Evolutionary conservation across 164 flowering plant species (phyloP).

Genomic region (Brasenia schreberi): DNA sequence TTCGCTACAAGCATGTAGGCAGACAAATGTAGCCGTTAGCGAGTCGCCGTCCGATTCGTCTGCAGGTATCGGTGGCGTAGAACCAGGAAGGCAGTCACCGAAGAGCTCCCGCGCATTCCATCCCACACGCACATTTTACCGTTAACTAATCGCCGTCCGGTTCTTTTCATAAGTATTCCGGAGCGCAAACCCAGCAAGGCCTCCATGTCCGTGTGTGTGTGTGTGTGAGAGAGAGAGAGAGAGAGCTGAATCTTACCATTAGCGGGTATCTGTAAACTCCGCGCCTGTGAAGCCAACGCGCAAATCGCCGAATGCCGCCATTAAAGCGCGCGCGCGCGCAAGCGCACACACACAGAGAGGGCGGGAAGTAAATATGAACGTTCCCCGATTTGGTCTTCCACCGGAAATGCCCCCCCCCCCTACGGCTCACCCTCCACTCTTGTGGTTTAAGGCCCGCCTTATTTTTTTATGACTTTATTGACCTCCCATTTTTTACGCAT

Average conservation of each 20-base stretch:
- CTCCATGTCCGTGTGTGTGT: background rate
- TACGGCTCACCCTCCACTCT: too few species aligned
- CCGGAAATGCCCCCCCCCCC: too few species aligned
- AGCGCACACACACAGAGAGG: background rate
- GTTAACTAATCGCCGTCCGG: background rate
- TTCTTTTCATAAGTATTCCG: background rate
- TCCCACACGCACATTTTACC: background rate
- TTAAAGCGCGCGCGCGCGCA: background rate
- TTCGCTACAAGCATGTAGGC: too few species aligned
- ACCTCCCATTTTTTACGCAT: too few species aligned
- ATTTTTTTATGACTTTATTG: too few species aligned
- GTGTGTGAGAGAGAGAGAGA: background rate
- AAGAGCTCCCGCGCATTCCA: background rate
- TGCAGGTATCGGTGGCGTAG: background rate
- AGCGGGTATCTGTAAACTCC: background rate
- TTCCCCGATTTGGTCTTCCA: too few species aligned
- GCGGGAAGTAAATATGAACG: background rate
- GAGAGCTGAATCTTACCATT: background rate
- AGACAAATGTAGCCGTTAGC: too few species aligned
- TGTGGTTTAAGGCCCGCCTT: too few species aligned
- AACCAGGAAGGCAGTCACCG: background rate
- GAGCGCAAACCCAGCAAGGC: background rate
- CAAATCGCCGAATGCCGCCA: background rate
- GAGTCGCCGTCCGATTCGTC: background rate
- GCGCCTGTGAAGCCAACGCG: background rate